Base-by-base conservation (phyloP, 2,329 filamentous ascomycete genomes). In the Trichoderma sp. region DNA sequence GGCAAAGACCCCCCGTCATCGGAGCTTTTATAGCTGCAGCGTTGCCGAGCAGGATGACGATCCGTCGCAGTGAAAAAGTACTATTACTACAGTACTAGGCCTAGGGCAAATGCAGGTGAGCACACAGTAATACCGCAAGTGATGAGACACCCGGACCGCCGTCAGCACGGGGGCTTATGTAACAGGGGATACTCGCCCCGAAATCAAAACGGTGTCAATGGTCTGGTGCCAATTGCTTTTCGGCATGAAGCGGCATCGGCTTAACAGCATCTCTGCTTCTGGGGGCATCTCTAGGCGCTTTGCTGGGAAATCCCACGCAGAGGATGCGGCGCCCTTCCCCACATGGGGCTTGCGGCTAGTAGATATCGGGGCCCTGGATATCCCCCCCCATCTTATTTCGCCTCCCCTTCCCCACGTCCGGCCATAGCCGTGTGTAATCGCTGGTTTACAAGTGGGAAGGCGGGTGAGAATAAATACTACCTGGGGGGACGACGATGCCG, bases 161-260 rank as follows among this genome's bases (percentile, higher is more conserved):
- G 46, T 49, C 46, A 49, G 46, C 46, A 49, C 46, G 43, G 18
- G 7, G n/a, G 46, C 39, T 43, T 43, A 43, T 43, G 46, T 24
- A 49, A 49, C 46, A 24, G 18, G 21, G 21, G 46, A 49, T n/a
- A 26, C 26, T 26, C n/a, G 51, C 51, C 21, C 21, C 21, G 39
- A 43, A 43, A 43, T n/a, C 39, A 24, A 34, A 51, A 51, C 59
- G 59, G 59, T 43, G 43, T 34, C 18, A 34, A 34, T 49, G 39
- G 56, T 16, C 4, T n/a, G 16, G 39, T 24, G 18, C 26, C 54
- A 32, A 18, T 18, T 28, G 59, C 43, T 21, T 52, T 70, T 70
- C 71, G 70, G 70, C 66, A 71, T 71, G 64, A 30, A 52, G 66
- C 69, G 69, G 70, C 71, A 72, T 72, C 71, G 71, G 70, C 68